Evolutionary conservation across 2,329 filamentous ascomycete genomes (phyloP), one percentile per base, ranked within the genome.

Genomic region (Diaporthe sp.): DNA sequence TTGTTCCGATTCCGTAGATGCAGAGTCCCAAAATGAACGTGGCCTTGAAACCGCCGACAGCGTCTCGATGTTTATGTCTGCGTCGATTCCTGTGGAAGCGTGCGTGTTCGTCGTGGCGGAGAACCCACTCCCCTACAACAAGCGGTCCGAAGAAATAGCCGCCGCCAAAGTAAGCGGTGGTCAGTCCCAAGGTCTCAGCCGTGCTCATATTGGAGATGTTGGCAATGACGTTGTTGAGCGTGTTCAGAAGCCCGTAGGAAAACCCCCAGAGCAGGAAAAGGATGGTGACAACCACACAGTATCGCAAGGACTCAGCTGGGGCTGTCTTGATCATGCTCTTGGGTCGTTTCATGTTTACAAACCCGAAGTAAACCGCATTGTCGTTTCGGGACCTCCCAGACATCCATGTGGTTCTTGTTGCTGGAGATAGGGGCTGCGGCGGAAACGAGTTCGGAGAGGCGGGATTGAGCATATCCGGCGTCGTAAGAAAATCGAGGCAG

Each of bases 241-340:
- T 93, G 79, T 97, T 95, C 4, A 98, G 86, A 2, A 98, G 88
- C 0, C 96, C 96, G 78, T 98, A 98, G 0, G 95, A 95, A 74
- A 98, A 93, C 0, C 96, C 96, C 95, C 95, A 97, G 3, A 98
- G 86, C 77, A 97, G 92, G 84, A 98, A 97, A 0, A 98, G 86
- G 9, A 96, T 89, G 1, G 94, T 94, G 30, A 97, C 95, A 77
- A 95, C 87, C 22, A 89, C 88, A 79, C 94, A 92, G 77, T 95
- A 94, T 77, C 92, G 93, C 77, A 94, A 85, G 0, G 92, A 94
- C 76, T 95, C 93, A 15, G 84, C 81, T 1, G 87, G 87, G 1
- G 89, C 91, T 73, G 91, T 90, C 30, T 90, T 86, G 10, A 95
- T 89, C 86, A 95, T 92, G 80, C 91, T 93, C 82, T 94, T 94